Evolutionary conservation across 345 rosid genomes (phyloP), one percentile per base, ranked within the genome.

Genomic region (Lumnitzera racemosa): DNA sequence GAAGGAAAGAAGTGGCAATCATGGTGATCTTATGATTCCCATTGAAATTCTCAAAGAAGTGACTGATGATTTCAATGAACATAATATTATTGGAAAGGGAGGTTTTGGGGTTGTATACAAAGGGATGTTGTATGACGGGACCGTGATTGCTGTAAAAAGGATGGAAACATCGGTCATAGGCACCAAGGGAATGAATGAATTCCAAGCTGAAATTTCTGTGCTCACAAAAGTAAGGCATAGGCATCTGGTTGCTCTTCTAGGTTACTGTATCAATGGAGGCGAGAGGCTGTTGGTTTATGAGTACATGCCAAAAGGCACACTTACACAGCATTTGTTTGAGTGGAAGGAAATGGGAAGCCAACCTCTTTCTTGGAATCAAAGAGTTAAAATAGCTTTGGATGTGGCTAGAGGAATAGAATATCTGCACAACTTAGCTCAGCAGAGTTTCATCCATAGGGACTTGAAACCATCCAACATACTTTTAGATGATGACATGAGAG

Each of bases 381-480:
- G 98, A 63, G 75, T 88, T 43, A 81, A 79, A 0, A 81, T 86
- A 20, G 96, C 96, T 14, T 61, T 91, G 58, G 96, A 91, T 52
- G 96, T 91, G n/a, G 98, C 95, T 2, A 51, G 96, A 57, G 98
- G 98, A 57, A 91, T 91, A 5, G 98, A 91, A 56, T 91, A 91
- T 76, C 78, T 91, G 23, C 98, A 91, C 73, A 76, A 89, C 70
- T 74, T 91, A 70, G 96, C 96, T 55, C 95, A 86, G 24, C 91
- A 88, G 66, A 88, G 95, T 72, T 91, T 91, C 66, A 91, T 91
- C 61, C 98, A 91, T 57, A 74, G 98, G 68, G 98, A 91, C 74
- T 66, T 91, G 59, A 91, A 91, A 57, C 91, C 98, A 3, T 84
- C 96, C 12, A 91, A 91, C 72, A 88, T 91, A 55, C 96, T 91